Percentiles rank a stretch among this genome's conserved stretches.
These are phyloP conservation scores for Chytriomyces sp. DNA, from an alignment of 192 early-diverging fungal genomes.

Conservation along the genomic window DNA sequence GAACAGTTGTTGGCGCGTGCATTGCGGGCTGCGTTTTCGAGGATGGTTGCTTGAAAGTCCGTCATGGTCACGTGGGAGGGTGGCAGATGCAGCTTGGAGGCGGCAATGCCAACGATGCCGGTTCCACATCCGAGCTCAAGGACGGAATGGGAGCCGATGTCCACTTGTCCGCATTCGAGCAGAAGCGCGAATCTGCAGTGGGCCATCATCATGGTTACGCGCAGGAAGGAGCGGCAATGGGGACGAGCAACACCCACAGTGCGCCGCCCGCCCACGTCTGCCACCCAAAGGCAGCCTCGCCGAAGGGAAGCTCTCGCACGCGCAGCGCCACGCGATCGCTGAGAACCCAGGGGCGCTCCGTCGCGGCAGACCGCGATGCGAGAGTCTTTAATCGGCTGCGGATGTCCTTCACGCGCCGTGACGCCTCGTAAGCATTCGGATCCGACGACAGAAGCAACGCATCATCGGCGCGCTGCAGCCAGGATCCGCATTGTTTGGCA, in stretches of 20 bases:
- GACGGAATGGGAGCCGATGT: not conserved
- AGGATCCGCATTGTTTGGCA: no score
- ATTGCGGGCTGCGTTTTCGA: not conserved
- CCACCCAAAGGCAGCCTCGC: constrained; percentile 1
- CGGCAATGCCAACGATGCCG: not conserved
- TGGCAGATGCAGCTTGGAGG: not conserved
- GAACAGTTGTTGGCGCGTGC: not conserved
- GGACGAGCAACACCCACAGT: constrained; percentile 1
- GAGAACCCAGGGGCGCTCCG: no score
- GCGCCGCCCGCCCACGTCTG: constrained; percentile 13
- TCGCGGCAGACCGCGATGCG: no score
- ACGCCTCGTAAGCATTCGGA: no score
- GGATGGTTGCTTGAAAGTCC: constrained; percentile 5
- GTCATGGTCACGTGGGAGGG: constrained; percentile 1
- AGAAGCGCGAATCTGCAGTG: not conserved
- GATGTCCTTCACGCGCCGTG: no score
- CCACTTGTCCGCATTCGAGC: not conserved
- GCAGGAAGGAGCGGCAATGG: not conserved
- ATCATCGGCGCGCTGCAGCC: no score
- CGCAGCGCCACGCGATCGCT: no score
- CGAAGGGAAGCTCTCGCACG: not conserved
- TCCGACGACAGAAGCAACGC: no score
- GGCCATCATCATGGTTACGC: no score
- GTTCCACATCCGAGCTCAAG: constrained; percentile 7
- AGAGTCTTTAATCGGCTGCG: no score